phyloP scores from a whole-genome alignment of 2,329 filamentous ascomycete species.

The Aspergillus flavus region DNA sequence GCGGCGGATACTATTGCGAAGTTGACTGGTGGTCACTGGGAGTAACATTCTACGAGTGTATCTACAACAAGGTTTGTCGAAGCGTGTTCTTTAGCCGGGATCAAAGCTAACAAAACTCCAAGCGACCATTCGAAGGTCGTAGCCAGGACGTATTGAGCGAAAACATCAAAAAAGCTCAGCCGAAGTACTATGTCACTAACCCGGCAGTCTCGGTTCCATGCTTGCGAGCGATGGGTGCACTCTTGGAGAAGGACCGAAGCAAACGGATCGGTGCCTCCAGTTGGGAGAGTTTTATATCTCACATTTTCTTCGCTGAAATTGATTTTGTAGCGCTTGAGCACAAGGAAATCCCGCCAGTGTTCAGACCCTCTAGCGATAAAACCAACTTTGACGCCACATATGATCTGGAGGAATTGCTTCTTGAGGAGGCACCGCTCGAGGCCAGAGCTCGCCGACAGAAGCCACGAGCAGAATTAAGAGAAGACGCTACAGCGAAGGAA shows the following conservation, averaged over 20 bases:
- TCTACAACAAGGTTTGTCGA: conserved; percentile 85
- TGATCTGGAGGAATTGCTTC: conserved; percentile 86
- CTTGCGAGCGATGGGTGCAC: conserved; percentile 81
- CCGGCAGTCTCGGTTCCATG: conserved; percentile 88
- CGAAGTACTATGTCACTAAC: conserved; percentile 88
- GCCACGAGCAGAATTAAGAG: conserved; percentile 85
- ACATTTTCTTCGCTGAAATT: conserved; percentile 85
- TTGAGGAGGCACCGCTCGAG: conserved; percentile 94
- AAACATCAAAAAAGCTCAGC: conserved; percentile 77
- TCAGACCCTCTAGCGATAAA: conserved; percentile 92
- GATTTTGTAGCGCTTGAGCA: conserved; percentile 82
- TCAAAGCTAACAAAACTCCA: conserved; percentile 33
- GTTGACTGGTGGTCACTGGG: conserved; percentile 99
- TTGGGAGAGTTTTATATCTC: conserved; percentile 82
- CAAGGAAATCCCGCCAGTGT: conserved; percentile 88
- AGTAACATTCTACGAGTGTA: conserved; percentile 98
- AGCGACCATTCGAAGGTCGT: conserved; percentile 92
- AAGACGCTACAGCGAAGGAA: conserved; percentile 92
- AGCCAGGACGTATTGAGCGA: conserved; percentile 78
- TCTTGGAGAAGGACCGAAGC: conserved; percentile 77
- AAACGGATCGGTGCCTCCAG: conserved; percentile 79
- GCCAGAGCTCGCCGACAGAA: conserved; percentile 91
- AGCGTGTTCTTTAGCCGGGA: background rate
- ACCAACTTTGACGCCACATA: conserved; percentile 99
- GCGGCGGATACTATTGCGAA: conserved; percentile 83